phyloP scores from a whole-genome alignment of 768 basidiomycete species.

The Neoboletus subvelutipes region DNA sequence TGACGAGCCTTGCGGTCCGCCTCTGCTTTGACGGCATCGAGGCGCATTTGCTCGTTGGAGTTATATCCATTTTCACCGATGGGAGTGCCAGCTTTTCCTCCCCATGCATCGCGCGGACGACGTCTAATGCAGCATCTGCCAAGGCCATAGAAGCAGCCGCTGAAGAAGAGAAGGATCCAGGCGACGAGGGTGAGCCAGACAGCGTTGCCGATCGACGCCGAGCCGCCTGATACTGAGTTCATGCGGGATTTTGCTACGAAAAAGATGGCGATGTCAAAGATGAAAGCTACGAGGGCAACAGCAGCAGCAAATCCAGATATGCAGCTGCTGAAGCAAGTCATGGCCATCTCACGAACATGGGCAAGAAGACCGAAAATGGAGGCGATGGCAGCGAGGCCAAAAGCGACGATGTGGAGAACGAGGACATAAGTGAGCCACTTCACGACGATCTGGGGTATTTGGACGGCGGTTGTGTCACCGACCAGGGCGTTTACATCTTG shows the following conservation, averaged over 20 bases:
- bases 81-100: conserved; percentile 33
- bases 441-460: conserved; percentile 80
- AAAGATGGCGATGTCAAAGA: conserved; percentile 91
- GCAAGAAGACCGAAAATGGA: conserved; percentile 84
- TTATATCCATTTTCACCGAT: conserved; percentile 39
- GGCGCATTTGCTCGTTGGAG: conserved; percentile 58
- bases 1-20: conserved; percentile 77
- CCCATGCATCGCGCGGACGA: conserved; percentile 44
- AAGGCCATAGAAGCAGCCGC: conserved; percentile 82
- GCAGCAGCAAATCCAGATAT: conserved; percentile 79
- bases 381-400: conserved; percentile 67
- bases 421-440: conserved; percentile 97
- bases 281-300: conserved; percentile 81
- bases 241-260: conserved; percentile 86
- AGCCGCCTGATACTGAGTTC: conserved; percentile 67
- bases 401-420: conserved; percentile 87
- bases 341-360: conserved; percentile 83
- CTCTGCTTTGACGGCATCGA: conserved; percentile 86
- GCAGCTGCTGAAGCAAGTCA: conserved; percentile 79
- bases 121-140: conserved; percentile 83
- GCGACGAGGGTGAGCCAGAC: conserved; percentile 91
- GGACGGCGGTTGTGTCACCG: conserved; percentile 58
- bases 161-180: conserved; percentile 84
- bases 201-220: conserved; percentile 80
- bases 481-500: conserved; percentile 82